Conservation (phyloP, 2,329 filamentous ascomycete species). For the Pseudopithomyces maydicus region DNA sequence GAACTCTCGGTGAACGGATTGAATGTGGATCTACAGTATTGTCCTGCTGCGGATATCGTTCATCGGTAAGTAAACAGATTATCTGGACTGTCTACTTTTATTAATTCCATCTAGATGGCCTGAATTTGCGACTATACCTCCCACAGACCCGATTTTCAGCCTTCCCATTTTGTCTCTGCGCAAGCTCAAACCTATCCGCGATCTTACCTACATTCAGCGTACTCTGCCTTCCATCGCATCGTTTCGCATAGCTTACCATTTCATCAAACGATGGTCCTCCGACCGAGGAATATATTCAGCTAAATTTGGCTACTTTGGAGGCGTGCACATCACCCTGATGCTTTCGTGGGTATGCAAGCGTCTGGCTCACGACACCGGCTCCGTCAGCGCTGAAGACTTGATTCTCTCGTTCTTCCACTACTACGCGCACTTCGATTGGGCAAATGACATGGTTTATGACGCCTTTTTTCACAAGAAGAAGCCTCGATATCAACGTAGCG, state of each 20-base stretch:
- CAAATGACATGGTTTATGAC: conserved; percentile 60
- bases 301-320: conserved; percentile 68
- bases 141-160: conserved; percentile 60
- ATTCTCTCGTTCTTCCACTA: conserved; percentile 66
- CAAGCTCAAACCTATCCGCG: conserved; percentile 68
- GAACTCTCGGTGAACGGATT: conserved; percentile 64
- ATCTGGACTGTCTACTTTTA: too few relatives aligned
- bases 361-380: conserved; percentile 26
- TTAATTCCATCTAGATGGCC: conserved; percentile 39
- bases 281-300: conserved; percentile 67
- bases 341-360: conserved; percentile 65
- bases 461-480: conserved; percentile 57
- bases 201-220: conserved; percentile 64
- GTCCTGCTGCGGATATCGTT: conserved; percentile 61
- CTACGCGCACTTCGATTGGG: conserved; percentile 67
- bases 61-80: conserved; percentile 48
- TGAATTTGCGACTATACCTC: conserved; percentile 48
- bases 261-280: conserved; percentile 67
- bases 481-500: conserved; percentile 58
- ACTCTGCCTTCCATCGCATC: conserved; percentile 64
- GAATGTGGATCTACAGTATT: conserved; percentile 70
- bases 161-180: conserved; percentile 61
- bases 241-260: conserved; percentile 64
- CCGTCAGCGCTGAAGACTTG: conserved; percentile 56
- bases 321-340: conserved; percentile 68